Base-by-base conservation (phyloP, 129 eudicot species). In the Cynara cardunculus region DNA sequence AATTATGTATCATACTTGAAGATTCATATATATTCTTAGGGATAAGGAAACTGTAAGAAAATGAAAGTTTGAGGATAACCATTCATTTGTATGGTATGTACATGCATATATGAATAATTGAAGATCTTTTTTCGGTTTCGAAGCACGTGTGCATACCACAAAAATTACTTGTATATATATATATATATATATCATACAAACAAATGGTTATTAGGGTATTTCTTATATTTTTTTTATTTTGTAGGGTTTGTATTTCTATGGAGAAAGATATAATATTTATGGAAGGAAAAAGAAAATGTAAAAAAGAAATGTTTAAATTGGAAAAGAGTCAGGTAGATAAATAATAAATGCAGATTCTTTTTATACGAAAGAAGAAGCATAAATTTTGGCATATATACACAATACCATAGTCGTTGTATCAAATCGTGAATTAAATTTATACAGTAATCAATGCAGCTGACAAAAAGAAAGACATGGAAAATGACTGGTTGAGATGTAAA, bases 371-470 rank as follows among this genome's bases (percentile, higher is more conserved):
- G 69, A 79, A 65, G 76, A 6, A 79, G 83, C 83, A 65, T 71
- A 80, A 80, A 21, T 69, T 79, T 79, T 79, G 82, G 82, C 77
- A 80, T 80, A 80, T 71, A 80, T 80, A 80, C 83, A 80, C 77
- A 56, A 81, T 81, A 74, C 79, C 46, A 81, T 73, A 32, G 79
- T 73, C 74, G 79, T 80, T 81, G 68, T 81, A 81, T 81, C 80
- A 74, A 81, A 74, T 81, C 80, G 84, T 73, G 84, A 72, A 73
- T 81, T 81, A 73, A 81, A 65, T 74, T 74, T 73, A 67, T 81
- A 74, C 69, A 81, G 68, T 66, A 74, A 24, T 81, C 24, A 81
- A 81, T 81, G 80, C 49, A 41, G 69, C 75, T 81, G 80, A 74
- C 80, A 74, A 16, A 81, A 30, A 73, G 27, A 31, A 73, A 73